These are phyloP conservation scores for Penicillium diatomitis DNA, from an alignment of 495 filamentous ascomycete species.

Conservation along the genomic window DNA sequence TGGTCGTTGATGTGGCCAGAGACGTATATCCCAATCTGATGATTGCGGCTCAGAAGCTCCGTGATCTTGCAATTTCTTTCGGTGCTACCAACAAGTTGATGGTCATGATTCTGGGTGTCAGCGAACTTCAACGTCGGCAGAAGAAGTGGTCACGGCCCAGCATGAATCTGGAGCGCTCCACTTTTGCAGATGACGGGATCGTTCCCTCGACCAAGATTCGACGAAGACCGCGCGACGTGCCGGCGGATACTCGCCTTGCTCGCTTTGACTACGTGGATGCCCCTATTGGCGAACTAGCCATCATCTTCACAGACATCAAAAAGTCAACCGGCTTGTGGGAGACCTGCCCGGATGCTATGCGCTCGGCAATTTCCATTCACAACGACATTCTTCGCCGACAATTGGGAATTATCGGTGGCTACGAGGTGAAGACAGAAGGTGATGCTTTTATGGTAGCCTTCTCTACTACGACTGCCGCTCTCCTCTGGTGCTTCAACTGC, in stretches of 20 bases:
- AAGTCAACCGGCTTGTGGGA: constrained; percentile 98
- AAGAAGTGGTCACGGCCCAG: constrained; percentile 63
- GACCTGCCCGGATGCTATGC: constrained; percentile 86
- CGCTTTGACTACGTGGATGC: constrained; percentile 88
- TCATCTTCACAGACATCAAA: constrained; percentile 99
- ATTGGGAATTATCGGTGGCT: constrained; percentile 86
- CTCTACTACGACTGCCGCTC: constrained; percentile 82
- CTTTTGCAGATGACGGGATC: constrained; percentile 60
- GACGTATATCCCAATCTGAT: constrained; percentile 81
- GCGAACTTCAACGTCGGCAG: constrained; percentile 76
- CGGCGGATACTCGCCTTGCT: constrained; percentile 70
- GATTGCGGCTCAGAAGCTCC: constrained; percentile 90
- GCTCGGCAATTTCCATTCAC: constrained; percentile 88
- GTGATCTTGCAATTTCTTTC: constrained; percentile 92
- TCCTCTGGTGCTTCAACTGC: constrained; percentile 94
- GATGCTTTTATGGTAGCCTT: constrained; percentile 99
- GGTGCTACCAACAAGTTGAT: constrained; percentile 90
- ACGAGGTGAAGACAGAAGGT: constrained; percentile 99
- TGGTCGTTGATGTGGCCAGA: constrained; percentile 85
- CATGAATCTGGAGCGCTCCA: constrained; percentile 70
- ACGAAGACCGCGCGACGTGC: constrained; percentile 55
- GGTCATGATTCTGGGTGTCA: constrained; percentile 95
- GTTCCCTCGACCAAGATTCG: constrained; percentile 51
- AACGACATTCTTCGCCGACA: constrained; percentile 93
- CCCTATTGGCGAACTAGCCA: constrained; percentile 77